Base-by-base conservation (phyloP, 192 early-diverging fungal species). In the Podila minutissima region DNA sequence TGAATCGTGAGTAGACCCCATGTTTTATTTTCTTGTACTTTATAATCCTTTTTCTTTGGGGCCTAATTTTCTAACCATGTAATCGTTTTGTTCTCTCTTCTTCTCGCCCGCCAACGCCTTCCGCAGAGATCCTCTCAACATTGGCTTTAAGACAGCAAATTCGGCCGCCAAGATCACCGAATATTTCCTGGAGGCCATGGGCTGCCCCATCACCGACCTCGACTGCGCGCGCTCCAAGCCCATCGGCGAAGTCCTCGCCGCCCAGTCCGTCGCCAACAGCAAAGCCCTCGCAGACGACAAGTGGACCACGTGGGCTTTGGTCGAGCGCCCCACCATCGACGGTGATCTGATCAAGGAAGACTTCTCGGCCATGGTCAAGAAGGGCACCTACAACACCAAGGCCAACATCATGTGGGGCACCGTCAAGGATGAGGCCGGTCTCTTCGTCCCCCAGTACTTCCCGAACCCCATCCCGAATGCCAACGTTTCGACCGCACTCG, bases 41-140 rank as follows among this genome's bases (percentile, higher is more conserved):
- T 33, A 0, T 2, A 6, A 33, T 0, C 33, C n/a, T n/a, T n/a
- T n/a, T n/a, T n/a, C n/a, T n/a, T n/a, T n/a, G n/a, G 6, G 33
- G 6, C 33, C 0, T 33, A 3, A 33, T 33, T 37, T 37, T 37
- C 35, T 37, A 6, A 37, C 33, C 33, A 35, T 7, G 10, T 29
- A 1, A 29, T 29, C 29, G 8, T 11, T 9, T 37, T 6, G 33
- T 7, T 37, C 6, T 37, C 10, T 11, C 35, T 33, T 32, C 31
- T 32, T 37, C 35, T 37, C 35, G 35, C 9, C 35, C 6, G 3
- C 33, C 5, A 33, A 33, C 33, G 33, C 4, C 1, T 37, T 8
- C 9, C 71, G 86, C 64, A 83, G 78, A 41, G 75, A 82, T 8
- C 72, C 66, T 0, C 63, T 77, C 61, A 82, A 76, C 26, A 71